Evolutionary conservation across 768 basidiomycete genomes (phyloP).

Genomic region (Pleurotus eryngii): DNA sequence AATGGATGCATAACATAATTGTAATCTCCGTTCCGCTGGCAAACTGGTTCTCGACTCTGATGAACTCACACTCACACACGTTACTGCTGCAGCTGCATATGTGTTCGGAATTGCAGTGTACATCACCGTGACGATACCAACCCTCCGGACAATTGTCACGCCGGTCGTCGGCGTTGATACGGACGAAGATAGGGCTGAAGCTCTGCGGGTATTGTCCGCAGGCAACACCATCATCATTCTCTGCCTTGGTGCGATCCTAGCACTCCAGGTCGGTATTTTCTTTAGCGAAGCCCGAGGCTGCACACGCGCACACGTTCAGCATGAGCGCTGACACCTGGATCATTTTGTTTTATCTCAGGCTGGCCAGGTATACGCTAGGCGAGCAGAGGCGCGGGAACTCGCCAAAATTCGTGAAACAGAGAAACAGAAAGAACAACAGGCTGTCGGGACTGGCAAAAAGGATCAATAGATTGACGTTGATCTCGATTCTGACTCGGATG

Average conservation of each 20-base stretch:
- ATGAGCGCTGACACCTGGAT: constrained; percentile 8
- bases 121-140: constrained; percentile 76
- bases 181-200: constrained; percentile 65
- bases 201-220: constrained; percentile 78
- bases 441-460: constrained; percentile 32
- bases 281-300: constrained; percentile 9
- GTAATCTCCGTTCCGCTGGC: constrained; percentile 9
- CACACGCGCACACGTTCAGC: background rate
- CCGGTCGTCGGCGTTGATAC: constrained; percentile 55
- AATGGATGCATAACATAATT: background rate
- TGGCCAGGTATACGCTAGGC: constrained; percentile 81
- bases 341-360: constrained; percentile 40
- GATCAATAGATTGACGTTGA: constrained; percentile 23
- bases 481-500: background rate
- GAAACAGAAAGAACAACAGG: constrained; percentile 28
- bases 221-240: constrained; percentile 83
- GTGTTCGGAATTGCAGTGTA: constrained; percentile 79
- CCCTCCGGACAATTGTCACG: constrained; percentile 69
- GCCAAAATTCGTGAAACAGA: constrained; percentile 28
- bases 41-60: no score
- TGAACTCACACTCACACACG: background rate
- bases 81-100: constrained; percentile 52
- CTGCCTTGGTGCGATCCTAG: constrained; percentile 60
- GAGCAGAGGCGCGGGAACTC: constrained; percentile 51
- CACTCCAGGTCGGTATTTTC: constrained; percentile 60